Conservation (phyloP, 2,329 filamentous ascomycete species). For the Fusarium subglutinans region DNA sequence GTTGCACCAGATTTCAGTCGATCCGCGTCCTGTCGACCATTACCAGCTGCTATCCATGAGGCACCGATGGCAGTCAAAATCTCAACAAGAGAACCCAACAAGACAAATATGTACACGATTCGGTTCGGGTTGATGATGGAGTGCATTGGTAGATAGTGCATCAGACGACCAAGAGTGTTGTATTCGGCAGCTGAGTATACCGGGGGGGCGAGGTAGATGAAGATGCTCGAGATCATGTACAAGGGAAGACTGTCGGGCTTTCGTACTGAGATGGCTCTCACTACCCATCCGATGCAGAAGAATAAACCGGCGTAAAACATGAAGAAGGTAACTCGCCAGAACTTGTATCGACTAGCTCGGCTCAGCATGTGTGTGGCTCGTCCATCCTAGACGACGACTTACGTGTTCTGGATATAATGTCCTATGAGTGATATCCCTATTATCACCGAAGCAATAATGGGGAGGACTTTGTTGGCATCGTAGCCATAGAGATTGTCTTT, state of each 20-base stretch:
- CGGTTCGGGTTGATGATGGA: conserved; percentile 40
- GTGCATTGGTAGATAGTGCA: conserved; percentile 43
- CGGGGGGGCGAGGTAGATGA: conserved; percentile 38
- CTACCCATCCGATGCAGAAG: conserved; percentile 34
- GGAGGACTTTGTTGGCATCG: conserved; percentile 38
- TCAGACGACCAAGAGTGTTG: conserved; percentile 40
- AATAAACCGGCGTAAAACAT: conserved; percentile 41
- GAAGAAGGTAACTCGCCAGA: conserved; percentile 42
- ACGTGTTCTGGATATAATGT: conserved; percentile 34
- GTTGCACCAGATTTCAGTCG: conserved; percentile 64
- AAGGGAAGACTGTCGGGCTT: conserved; percentile 32
- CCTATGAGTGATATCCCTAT: conserved; percentile 27
- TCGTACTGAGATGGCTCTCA: conserved; percentile 33
- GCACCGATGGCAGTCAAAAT: conserved; percentile 36
- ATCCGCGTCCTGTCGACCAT: conserved; percentile 58
- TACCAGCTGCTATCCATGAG: conserved; percentile 38
- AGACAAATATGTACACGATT: conserved; percentile 42
- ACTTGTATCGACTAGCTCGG: conserved; percentile 28
- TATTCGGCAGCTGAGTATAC: conserved; percentile 41
- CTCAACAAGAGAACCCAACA: conserved; percentile 37
- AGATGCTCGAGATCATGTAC: conserved; percentile 40
- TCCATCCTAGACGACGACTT: neutral
- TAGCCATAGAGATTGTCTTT: conserved; percentile 39
- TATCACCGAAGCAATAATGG: conserved; percentile 31
- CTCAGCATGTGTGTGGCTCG: neutral